Evolutionary conservation across 148 eudicot species (phyloP).

Genomic region (Silene latifolia): DNA sequence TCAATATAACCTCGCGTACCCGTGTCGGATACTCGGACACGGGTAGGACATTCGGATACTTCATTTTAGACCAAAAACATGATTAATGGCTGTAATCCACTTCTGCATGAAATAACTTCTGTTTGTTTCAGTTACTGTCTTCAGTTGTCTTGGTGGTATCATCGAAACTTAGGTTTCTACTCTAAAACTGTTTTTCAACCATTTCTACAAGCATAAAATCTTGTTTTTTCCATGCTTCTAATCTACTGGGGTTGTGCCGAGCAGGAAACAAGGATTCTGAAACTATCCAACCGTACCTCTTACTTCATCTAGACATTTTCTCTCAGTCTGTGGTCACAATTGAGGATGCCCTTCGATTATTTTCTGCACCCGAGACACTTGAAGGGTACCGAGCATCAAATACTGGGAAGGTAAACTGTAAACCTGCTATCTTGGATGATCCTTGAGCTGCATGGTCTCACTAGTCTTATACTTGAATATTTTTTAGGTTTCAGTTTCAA

Average conservation of each 20-base stretch:
- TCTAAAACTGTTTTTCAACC: too few relatives aligned
- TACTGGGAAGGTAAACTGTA: slow-evolving; percentile 56
- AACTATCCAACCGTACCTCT: slow-evolving; percentile 81
- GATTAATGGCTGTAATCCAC: too few relatives aligned
- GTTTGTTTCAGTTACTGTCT: too few relatives aligned
- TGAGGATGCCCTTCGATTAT: slow-evolving; percentile 73
- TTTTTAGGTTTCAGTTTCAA: not conserved
- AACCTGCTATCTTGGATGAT: slow-evolving; percentile 2
- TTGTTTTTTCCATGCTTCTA: not conserved
- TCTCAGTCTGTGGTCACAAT: slow-evolving; percentile 63
- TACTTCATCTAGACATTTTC: slow-evolving; percentile 77
- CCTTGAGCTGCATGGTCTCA: not conserved
- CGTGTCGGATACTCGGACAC: too few relatives aligned
- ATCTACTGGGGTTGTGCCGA: slow-evolving; percentile 6
- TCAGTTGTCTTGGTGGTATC: too few relatives aligned
- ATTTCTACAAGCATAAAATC: too few relatives aligned
- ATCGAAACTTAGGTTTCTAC: too few relatives aligned
- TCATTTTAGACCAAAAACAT: too few relatives aligned
- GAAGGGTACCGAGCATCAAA: slow-evolving; percentile 71
- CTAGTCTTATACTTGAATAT: not conserved
- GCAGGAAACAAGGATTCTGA: slow-evolving; percentile 85
- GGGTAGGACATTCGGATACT: too few relatives aligned
- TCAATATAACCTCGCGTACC: too few relatives aligned
- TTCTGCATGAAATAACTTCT: too few relatives aligned
- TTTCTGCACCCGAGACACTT: slow-evolving; percentile 71